These are phyloP conservation scores for Plenodomus biglobosus DNA, from an alignment of 2,329 filamentous ascomycete genomes.

Conservation along the genomic window DNA sequence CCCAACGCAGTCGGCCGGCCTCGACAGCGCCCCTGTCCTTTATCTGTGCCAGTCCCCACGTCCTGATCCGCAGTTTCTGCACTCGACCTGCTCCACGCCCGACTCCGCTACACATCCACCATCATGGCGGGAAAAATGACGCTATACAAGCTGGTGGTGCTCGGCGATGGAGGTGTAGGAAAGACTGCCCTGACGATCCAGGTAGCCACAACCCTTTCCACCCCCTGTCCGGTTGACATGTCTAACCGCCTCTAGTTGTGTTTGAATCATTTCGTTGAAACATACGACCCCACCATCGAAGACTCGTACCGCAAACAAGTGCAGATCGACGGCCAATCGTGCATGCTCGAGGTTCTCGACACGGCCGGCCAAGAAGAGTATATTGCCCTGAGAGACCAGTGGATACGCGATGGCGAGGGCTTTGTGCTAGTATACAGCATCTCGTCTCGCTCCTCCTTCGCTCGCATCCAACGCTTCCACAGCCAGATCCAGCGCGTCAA, in stretches of 20 bases:
- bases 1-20: constrained; percentile 7
- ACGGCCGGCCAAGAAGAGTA: constrained; percentile 99
- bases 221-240: constrained; percentile 1
- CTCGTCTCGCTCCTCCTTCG: constrained; percentile 92
- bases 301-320: constrained; percentile 70
- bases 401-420: constrained; percentile 96
- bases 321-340: constrained; percentile 89
- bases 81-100: constrained; percentile 3
- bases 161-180: constrained; percentile 90
- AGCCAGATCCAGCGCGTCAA: constrained; percentile 97
- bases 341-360: constrained; percentile 96
- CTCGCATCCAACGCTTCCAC: constrained; percentile 92
- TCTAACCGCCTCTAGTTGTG: constrained; percentile 66
- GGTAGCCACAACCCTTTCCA: constrained; percentile 55
- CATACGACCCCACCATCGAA: constrained; percentile 70
- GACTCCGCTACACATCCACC: constrained; percentile 10
- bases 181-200: constrained; percentile 93
- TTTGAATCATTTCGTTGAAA: constrained; percentile 97
- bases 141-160: constrained; percentile 91
- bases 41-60: constrained; percentile 6
- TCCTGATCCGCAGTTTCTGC: constrained; percentile 2
- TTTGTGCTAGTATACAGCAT: constrained; percentile 99
- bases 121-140: constrained; percentile 92
- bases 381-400: constrained; percentile 93
- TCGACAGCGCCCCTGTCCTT: constrained; percentile 3